These are phyloP conservation scores for Betula pendula DNA, from an alignment of 306 rosid species.

Conservation along the genomic window DNA sequence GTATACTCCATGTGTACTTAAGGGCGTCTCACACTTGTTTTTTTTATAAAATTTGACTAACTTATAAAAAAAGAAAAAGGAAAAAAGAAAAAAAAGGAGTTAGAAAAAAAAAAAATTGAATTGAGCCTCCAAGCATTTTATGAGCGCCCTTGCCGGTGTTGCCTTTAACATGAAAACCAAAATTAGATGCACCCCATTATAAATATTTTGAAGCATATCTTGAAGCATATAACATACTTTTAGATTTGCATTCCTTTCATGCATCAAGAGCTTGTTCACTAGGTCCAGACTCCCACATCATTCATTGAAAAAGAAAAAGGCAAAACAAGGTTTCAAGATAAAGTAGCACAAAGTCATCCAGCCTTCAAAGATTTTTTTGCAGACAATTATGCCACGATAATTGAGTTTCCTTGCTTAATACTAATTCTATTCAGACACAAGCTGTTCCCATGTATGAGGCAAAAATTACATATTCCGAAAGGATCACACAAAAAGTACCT, in stretches of 20 bases:
- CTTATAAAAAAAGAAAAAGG: too few species aligned
- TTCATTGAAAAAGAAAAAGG: not conserved
- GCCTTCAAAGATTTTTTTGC: not conserved
- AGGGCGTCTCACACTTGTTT: too few species aligned
- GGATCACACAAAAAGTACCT: conserved; percentile 50
- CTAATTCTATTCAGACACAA: not conserved
- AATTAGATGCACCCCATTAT: not conserved
- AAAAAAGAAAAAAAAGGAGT: too few species aligned
- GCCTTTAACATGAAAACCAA: not conserved
- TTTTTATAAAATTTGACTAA: too few species aligned
- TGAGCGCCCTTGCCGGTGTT: not conserved
- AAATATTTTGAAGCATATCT: not conserved
- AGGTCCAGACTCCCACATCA: not conserved
- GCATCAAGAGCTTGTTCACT: not conserved
- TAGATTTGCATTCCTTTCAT: not conserved
- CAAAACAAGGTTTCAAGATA: not conserved
- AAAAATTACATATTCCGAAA: not conserved
- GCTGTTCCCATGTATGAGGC: not conserved
- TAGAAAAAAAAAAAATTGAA: not conserved
- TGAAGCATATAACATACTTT: not conserved
- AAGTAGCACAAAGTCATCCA: not conserved
- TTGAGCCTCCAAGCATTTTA: not conserved
- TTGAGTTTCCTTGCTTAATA: not conserved
- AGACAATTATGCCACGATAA: not conserved
- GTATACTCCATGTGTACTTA: too few species aligned